Percentiles rank a stretch among this genome's conserved stretches.
Conservation (phyloP, 2,329 filamentous ascomycete species). For the Phialemonium atrogriseum region DNA sequence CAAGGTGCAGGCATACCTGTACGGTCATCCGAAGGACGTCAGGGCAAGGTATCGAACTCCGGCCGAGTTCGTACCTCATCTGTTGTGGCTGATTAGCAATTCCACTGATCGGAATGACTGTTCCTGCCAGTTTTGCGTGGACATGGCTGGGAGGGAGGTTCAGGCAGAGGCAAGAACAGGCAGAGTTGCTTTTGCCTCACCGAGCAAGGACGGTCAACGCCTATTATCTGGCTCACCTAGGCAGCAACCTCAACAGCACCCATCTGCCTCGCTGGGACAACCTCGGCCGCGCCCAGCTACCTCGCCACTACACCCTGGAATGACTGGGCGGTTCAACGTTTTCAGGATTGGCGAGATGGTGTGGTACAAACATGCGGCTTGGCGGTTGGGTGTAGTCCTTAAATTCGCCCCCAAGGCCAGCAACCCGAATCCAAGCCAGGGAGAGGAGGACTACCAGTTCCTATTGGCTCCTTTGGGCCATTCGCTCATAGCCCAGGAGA, state of each 20-base stretch:
- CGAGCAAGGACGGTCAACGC: slow-evolving; percentile 5
- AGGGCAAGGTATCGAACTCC: slow-evolving; percentile 41
- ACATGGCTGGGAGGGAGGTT: slow-evolving; percentile 15
- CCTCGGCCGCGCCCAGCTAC: no score
- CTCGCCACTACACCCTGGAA: slow-evolving; percentile 8
- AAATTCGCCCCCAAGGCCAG: slow-evolving; percentile 10
- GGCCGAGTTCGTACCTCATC: slow-evolving; percentile 43
- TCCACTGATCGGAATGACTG: slow-evolving; percentile 41
- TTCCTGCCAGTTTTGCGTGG: slow-evolving; percentile 39
- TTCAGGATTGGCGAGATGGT: slow-evolving; percentile 26
- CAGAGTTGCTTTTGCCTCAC: slow-evolving; percentile 8
- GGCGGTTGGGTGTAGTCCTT: slow-evolving; percentile 25
- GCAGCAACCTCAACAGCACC: slow-evolving; percentile 2
- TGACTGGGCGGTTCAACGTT: slow-evolving; percentile 13
- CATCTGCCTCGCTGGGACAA: no score
- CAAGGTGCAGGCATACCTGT: slow-evolving; percentile 39
- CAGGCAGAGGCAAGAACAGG: slow-evolving; percentile 5
- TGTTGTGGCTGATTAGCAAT: slow-evolving; percentile 41
- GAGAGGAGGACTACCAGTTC: slow-evolving; percentile 13
- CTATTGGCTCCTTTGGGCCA: slow-evolving; percentile 22
- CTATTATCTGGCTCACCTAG: no score
- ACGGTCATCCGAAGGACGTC: slow-evolving; percentile 37
- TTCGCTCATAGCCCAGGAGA: slow-evolving; percentile 10
- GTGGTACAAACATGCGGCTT: slow-evolving; percentile 24
- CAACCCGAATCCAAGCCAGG: slow-evolving; percentile 1